A percentile compares a stretch with the other conserved stretches of the same genome.
Evolutionary conservation across 73 alveolate species (phyloP).

Genomic region (Paramecium sexaurelia): DNA sequence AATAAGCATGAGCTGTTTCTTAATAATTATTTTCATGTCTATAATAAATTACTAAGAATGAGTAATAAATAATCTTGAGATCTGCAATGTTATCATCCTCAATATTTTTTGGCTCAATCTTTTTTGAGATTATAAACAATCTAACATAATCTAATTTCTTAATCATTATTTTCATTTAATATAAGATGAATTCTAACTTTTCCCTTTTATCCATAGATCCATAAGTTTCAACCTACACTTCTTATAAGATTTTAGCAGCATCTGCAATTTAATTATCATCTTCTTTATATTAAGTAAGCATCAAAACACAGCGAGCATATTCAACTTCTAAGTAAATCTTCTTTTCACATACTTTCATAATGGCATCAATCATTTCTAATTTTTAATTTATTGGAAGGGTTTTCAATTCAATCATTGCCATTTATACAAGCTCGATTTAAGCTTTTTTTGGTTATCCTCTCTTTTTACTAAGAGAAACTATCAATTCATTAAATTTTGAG

Average conservation of each 20-base stretch:
- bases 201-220: conserved; percentile 92
- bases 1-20: conserved; percentile 85
- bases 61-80: conserved; percentile 80
- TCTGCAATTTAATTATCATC: conserved; percentile 86
- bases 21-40: conserved; percentile 84
- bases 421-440: conserved; percentile 78
- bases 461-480: conserved; percentile 72
- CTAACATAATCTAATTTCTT: conserved; percentile 86
- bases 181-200: conserved; percentile 89
- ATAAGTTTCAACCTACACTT: conserved; percentile 94
- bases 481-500: conserved; percentile 72
- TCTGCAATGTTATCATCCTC: conserved; percentile 86
- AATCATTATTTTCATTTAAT: conserved; percentile 87
- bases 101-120: conserved; percentile 81
- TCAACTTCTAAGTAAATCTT: conserved; percentile 90
- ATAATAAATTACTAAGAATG: conserved; percentile 83
- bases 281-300: conserved; percentile 79
- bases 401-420: conserved; percentile 71
- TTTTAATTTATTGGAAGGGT: conserved; percentile 76
- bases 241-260: conserved; percentile 90
- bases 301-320: conserved; percentile 81
- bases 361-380: conserved; percentile 70
- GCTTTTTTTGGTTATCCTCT: conserved; percentile 90
- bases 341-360: conserved; percentile 84
- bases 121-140: conserved; percentile 81